Evolutionary conservation across 2,329 filamentous ascomycete genomes (phyloP), one percentile per base, ranked within the genome.

Genomic region (Colletotrichum sp.): DNA sequence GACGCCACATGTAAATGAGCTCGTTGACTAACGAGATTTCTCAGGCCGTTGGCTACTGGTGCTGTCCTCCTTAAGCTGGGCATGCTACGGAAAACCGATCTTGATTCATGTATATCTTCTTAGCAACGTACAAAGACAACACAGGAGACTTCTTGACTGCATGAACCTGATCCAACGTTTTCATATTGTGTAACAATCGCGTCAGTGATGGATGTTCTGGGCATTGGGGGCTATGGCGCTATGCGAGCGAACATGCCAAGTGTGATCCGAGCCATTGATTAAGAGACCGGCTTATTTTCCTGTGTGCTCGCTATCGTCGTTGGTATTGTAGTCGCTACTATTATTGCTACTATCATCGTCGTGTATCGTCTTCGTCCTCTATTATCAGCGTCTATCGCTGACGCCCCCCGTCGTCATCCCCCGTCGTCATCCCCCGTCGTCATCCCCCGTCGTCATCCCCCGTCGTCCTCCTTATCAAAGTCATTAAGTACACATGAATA

Each of bases 21-120:
- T 32, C 3, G 30, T 21, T 9, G 6, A 24, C 16, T 62, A 13
- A 21, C 6, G 18, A 13, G 0, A 32, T 16, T n/a, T n/a, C n/a
- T n/a, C n/a, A 62, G 28, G 28, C 30, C 13, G 16, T n/a, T 3
- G 30, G 59, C 16, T 62, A 34, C 28, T 62, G 59, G 59, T 62
- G 59, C 59, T 62, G 26, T 6, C 59, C 59, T 32, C 59, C 59
- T 62, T 62, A 62, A 4, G 9, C n/a, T 62, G n/a, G 0, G 0
- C n/a, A 32, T 2, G 7, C 0, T 5, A 57, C 1, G 5, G 18
- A 18, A 2, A n/a, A n/a, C 0, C 16, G 24, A 10, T 0, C 12
- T 32, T 34, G 15, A n/a, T 21, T 30, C n/a, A 12, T 62, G 18
- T 24, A 21, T 9, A 28, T 18, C 15, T 28, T 28, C 6, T 4